Percentiles rank a stretch among this genome's conserved stretches.
phyloP scores from a whole-genome alignment of 2,329 filamentous ascomycete species.

The Fusarium sp. region DNA sequence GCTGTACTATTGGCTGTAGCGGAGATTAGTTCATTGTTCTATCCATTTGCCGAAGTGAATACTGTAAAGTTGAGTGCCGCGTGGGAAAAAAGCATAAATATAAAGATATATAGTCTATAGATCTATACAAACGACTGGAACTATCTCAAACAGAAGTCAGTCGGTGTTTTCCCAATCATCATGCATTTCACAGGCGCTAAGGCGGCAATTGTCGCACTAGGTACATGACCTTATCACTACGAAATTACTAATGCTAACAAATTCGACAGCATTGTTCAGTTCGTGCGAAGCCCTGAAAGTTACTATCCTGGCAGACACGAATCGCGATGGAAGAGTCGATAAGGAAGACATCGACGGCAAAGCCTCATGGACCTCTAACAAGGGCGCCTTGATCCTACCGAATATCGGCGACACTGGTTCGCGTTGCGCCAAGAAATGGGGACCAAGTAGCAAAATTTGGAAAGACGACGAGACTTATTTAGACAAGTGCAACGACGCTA shows the following conservation, averaged over 20 bases:
- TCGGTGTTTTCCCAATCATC: not conserved
- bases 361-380: constrained; percentile 32
- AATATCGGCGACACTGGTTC: constrained; percentile 50
- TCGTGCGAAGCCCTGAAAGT: constrained; percentile 18
- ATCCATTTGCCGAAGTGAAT: too few species aligned
- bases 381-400: constrained; percentile 51
- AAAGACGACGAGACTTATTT: constrained; percentile 38
- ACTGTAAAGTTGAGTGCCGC: too few species aligned
- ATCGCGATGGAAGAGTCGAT: constrained; percentile 51
- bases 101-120: too few species aligned
- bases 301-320: constrained; percentile 50
- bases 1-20: too few species aligned
- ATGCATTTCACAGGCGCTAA: constrained; percentile 11
- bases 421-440: constrained; percentile 44
- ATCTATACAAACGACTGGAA: too few species aligned
- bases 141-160: not conserved
- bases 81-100: too few species aligned
- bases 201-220: constrained; percentile 2
- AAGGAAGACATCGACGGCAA: constrained; percentile 40
- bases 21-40: too few species aligned
- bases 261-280: not conserved
- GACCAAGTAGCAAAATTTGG: constrained; percentile 1
- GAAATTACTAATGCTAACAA: not conserved
- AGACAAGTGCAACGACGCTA: constrained; percentile 50
- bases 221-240: not conserved